Evolutionary conservation across 1,284 basidiomycete species (phyloP).

Genomic region (Porodaedalea pini): DNA sequence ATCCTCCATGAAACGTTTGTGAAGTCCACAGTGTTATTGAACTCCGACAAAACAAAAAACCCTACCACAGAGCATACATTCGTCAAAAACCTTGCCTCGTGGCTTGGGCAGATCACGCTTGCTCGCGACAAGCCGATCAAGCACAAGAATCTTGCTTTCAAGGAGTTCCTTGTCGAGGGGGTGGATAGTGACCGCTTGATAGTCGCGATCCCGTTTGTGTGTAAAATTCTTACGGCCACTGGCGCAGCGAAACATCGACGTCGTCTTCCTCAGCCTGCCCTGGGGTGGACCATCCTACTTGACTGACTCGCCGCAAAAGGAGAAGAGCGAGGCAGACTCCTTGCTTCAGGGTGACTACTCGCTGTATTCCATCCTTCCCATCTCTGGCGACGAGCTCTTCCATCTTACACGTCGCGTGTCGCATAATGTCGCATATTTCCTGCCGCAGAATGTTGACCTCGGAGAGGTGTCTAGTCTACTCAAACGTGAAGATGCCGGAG

Average conservation of each 20-base stretch:
- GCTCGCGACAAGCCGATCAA: conserved; percentile 91
- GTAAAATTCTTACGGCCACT: conserved; percentile 98
- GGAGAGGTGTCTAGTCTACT: conserved; percentile 67
- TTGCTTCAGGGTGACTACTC: no score
- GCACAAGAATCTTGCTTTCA: conserved; percentile 93
- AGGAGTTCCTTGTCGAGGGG: conserved; percentile 93
- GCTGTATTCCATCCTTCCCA: no score
- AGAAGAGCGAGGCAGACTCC: no score
- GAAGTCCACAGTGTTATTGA: conserved; percentile 84
- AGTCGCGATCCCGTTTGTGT: conserved; percentile 97
- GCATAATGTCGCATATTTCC: conserved; percentile 81
- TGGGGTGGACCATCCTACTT: no score
- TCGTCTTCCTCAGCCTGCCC: conserved; percentile 89
- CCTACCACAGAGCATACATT: conserved; percentile 82
- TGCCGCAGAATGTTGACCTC: conserved; percentile 82
- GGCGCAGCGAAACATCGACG: conserved; percentile 61
- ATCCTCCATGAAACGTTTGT: conserved; percentile 92
- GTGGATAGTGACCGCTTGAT: conserved; percentile 90
- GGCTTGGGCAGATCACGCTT: conserved; percentile 93
- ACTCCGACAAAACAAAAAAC: conserved; percentile 88
- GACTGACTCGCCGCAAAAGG: no score
- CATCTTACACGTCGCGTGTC: conserved; percentile 65
- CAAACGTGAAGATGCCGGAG: no score
- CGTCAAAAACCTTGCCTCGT: conserved; percentile 93
- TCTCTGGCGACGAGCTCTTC: no score